Base-by-base conservation (phyloP, 163 green algal species). In the Trebouxiophyceae sp. region DNA sequence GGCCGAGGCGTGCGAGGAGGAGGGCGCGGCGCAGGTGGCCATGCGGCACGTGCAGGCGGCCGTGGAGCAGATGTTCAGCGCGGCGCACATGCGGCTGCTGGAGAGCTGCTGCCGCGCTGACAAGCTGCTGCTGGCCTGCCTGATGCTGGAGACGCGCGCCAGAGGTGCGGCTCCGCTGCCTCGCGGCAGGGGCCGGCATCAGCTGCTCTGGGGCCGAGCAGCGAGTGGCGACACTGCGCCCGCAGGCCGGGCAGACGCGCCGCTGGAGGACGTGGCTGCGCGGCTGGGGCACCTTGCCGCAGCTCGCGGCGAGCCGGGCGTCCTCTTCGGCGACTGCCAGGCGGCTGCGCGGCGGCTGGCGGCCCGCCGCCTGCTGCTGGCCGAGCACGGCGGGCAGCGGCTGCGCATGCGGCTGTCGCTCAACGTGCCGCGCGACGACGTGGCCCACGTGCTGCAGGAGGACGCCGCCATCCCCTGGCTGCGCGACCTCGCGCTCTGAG, bases 131-230 rank as follows among this genome's bases (percentile, higher is more conserved):
- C 77, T 96, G 68, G 82, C 74, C 4, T 80, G 74, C 12, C 63
- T 95, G 33, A 63, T 86, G 54, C 66, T 95, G 56, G 89, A 96
- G 79, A 69, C 63, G 0, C 68, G 76, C 20, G 77, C 82, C 28
- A 81, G 39, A 65, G 70, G 77, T 83, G 60, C 33, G 66, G n/a
- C n/a, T n/a, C n/a, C n/a, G n/a, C n/a, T n/a, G n/a, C n/a, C n/a
- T n/a, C n/a, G n/a, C n/a, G n/a, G n/a, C n/a, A n/a, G n/a, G n/a
- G n/a, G n/a, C n/a, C n/a, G n/a, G n/a, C n/a, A n/a, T n/a, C n/a
- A n/a, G n/a, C n/a, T n/a, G n/a, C n/a, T n/a, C n/a, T n/a, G n/a
- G n/a, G n/a, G n/a, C n/a, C n/a, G n/a, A n/a, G n/a, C n/a, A n/a
- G n/a, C n/a, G n/a, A 50, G 39, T 50, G 8, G 8, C 39, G 39